These are phyloP conservation scores for Sungouiella thailandica DNA, from an alignment of 805 yeast species.

Conservation along the genomic window DNA sequence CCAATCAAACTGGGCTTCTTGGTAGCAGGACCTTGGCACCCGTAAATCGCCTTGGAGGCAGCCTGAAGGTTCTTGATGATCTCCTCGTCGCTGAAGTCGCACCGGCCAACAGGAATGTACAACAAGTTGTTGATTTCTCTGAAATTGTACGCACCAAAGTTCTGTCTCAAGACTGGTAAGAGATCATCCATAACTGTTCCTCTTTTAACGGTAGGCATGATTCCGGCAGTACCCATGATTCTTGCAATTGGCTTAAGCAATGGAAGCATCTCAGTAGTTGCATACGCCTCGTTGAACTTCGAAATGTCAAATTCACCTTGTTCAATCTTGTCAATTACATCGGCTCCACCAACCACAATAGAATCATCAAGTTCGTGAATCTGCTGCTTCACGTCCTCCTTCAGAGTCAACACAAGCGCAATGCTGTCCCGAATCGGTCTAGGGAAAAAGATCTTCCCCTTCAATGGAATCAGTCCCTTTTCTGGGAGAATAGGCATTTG, in stretches of 20 bases:
- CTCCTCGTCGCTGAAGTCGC: constrained; percentile 72
- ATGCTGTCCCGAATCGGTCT: constrained; percentile 62
- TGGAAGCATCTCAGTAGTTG: constrained; percentile 76
- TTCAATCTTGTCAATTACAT: constrained; percentile 58
- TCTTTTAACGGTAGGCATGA: constrained; percentile 82
- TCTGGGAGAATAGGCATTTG: constrained; percentile 64
- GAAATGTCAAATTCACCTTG: constrained; percentile 45
- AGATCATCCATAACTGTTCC: constrained; percentile 81
- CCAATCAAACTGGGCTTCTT: constrained; percentile 70
- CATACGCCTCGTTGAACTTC: constrained; percentile 67
- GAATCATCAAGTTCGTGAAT: constrained; percentile 59
- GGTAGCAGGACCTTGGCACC: constrained; percentile 50
- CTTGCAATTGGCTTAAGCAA: constrained; percentile 67
- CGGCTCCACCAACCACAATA: constrained; percentile 59
- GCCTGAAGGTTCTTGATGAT: constrained; percentile 65
- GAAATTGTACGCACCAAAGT: constrained; percentile 69
- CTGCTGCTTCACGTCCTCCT: constrained; percentile 45
- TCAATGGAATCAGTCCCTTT: constrained; percentile 70
- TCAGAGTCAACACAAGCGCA: constrained; percentile 64
- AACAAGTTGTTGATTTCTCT: constrained; percentile 65
- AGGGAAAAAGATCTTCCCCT: constrained; percentile 70
- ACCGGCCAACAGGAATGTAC: constrained; percentile 69
- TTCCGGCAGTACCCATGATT: constrained; percentile 78
- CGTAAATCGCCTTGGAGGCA: constrained; percentile 58
- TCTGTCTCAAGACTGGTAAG: constrained; percentile 44